phyloP scores from a whole-genome alignment of 1,284 basidiomycete species.

The Dichomitus squalens region DNA sequence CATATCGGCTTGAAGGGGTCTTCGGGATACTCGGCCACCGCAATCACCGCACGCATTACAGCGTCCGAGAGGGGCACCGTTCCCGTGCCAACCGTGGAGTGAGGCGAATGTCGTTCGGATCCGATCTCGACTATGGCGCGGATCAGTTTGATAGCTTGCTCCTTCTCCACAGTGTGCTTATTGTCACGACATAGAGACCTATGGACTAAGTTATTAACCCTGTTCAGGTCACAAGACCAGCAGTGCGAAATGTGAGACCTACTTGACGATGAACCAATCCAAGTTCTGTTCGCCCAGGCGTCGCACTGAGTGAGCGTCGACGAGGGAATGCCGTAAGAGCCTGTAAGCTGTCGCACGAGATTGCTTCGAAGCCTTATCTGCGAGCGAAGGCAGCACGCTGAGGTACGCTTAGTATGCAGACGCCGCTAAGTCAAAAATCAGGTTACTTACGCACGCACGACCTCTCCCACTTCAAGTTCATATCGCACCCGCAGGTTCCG shows the following conservation, averaged over 20 bases:
- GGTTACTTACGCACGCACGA: conserved; percentile 68
- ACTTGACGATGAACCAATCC: conserved; percentile 92
- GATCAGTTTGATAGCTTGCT: conserved; percentile 93
- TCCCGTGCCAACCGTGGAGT: conserved; percentile 42
- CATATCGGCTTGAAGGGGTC: conserved; percentile 87
- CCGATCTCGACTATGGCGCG: conserved; percentile 82
- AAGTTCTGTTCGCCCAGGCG: conserved; percentile 62
- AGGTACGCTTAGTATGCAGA: neutral
- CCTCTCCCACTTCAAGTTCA: conserved; percentile 70
- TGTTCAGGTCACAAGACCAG: neutral
- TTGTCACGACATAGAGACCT: conserved; percentile 87
- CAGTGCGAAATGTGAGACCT: conserved; percentile 21
- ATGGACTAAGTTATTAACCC: neutral
- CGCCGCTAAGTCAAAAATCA: neutral
- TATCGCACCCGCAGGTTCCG: conserved; percentile 77
- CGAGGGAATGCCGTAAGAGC: conserved; percentile 80
- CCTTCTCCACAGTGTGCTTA: conserved; percentile 84
- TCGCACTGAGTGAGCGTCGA: conserved; percentile 69
- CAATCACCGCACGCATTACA: conserved; percentile 85
- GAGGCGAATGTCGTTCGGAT: conserved; percentile 53
- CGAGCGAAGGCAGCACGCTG: conserved; percentile 77
- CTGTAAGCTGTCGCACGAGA: conserved; percentile 87
- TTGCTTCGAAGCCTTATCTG: conserved; percentile 74
- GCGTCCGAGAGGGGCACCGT: conserved; percentile 71
- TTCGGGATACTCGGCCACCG: conserved; percentile 92